Percentiles rank a stretch among this genome's conserved stretches.
Conservation (phyloP, 2,329 filamentous ascomycete genomes). For the Zasmidium citrigriseum region DNA sequence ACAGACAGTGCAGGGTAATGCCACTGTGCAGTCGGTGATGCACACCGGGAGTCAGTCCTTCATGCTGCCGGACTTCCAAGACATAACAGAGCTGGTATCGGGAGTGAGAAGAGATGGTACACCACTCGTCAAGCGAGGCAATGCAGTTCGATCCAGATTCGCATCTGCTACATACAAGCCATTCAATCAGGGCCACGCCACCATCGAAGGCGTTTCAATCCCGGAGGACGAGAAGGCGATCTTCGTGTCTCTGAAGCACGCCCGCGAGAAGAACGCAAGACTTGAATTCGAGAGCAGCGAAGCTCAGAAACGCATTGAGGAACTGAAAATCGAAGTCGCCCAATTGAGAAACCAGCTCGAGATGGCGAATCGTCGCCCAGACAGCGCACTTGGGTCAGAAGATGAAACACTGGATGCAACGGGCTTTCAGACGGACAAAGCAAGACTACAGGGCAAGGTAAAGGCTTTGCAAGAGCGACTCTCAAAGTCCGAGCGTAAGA, state of each 20-base stretch:
- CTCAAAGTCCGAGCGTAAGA: conserved; percentile 63
- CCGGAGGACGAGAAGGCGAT: conserved; percentile 65
- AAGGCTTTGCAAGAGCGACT: conserved; percentile 62
- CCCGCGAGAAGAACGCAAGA: conserved; percentile 59
- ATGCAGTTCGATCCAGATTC: conserved; percentile 57
- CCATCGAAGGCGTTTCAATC: conserved; percentile 57
- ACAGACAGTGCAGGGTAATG: conserved; percentile 30
- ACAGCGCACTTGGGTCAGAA: conserved; percentile 50
- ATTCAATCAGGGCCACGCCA: conserved; percentile 42
- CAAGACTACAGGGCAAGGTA: conserved; percentile 62
- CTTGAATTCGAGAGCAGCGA: conserved; percentile 59
- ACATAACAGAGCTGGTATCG: conserved; percentile 63
- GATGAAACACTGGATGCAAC: conserved; percentile 43
- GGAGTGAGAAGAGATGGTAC: conserved; percentile 60
- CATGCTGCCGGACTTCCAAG: conserved; percentile 60
- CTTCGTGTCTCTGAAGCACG: conserved; percentile 59
- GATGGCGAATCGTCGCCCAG: conserved; percentile 45
- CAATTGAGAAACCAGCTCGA: conserved; percentile 51
- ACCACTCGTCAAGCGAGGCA: conserved; percentile 55
- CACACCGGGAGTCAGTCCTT: conserved; percentile 59
- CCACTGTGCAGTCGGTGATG: conserved; percentile 41
- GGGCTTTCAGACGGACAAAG: conserved; percentile 52
- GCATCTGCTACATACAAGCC: conserved; percentile 47
- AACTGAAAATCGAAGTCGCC: conserved; percentile 63
- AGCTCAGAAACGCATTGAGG: conserved; percentile 52